These are phyloP conservation scores for Dicorynia guianensis DNA, from an alignment of 306 rosid genomes.

Conservation along the genomic window DNA sequence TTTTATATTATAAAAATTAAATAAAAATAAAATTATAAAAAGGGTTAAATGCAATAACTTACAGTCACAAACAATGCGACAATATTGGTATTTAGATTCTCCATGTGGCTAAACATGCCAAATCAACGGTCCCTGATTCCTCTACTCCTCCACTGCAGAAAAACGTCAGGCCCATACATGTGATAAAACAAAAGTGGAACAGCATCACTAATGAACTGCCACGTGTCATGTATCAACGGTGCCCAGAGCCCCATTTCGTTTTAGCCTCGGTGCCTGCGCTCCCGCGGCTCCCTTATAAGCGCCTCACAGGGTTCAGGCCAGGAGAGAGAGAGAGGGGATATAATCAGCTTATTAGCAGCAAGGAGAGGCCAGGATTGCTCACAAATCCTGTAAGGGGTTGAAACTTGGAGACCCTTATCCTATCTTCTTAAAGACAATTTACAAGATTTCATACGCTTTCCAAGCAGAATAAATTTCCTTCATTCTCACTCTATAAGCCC, in stretches of 20 bases:
- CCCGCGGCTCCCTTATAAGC: constrained; percentile 23
- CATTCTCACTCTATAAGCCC: not conserved
- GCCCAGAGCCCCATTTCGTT: constrained; percentile 35
- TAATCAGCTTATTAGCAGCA: constrained; percentile 54
- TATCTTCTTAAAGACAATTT: constrained; percentile 59
- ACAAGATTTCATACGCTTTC: constrained; percentile 22
- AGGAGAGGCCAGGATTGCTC: constrained; percentile 62
- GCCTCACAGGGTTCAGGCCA: constrained; percentile 31
- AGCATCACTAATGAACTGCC: constrained; percentile 39
- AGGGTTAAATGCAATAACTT: not conserved
- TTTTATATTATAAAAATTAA: too few relatives aligned
- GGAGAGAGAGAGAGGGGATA: constrained; percentile 15
- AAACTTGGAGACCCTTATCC: constrained; percentile 68
- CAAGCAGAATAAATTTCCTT: not conserved
- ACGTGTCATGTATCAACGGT: constrained; percentile 61
- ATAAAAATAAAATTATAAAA: too few relatives aligned
- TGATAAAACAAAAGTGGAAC: constrained; percentile 61
- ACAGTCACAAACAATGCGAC: constrained; percentile 33
- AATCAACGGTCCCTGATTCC: constrained; percentile 30
- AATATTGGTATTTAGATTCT: constrained; percentile 17
- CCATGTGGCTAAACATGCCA: not conserved
- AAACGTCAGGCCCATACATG: constrained; percentile 46
- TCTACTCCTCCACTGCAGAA: constrained; percentile 14
- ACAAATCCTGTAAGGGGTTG: constrained; percentile 61
- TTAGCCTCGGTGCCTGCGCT: constrained; percentile 37